Base-by-base conservation (phyloP, 208 protist genomes). In the Acanthamoeba divionensis region DNA sequence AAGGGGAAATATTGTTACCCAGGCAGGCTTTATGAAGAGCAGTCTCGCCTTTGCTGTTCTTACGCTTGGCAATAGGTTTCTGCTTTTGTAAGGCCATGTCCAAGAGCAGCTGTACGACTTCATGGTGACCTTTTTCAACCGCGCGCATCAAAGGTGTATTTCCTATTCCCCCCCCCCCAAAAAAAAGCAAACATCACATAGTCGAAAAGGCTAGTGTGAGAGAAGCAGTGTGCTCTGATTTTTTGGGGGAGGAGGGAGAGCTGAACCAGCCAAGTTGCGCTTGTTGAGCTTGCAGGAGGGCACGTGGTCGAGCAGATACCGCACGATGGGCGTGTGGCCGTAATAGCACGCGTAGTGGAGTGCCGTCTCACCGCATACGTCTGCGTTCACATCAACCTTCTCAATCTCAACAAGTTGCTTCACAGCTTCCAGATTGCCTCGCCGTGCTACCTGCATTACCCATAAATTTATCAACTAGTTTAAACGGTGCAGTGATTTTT, bases 311-410 rank as follows among this genome's bases (percentile, higher is more conserved):
- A 83, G 73, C 38, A 83, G 31, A 33, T 33, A 83, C 36, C 15
- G 10, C 18, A 83, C 73, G 48, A 83, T 41, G 18, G 73, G 73
- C 48, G 63, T 33, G 73, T 83, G 73, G 13, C 52, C 52, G 26
- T 83, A 83, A 54, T 65, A 83, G 48, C 48, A 26, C 21, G 73
- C 73, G 24, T 50, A 83, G 48, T 83, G 73, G 33, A 83, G 73
- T 13, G 73, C 73, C 6, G 73, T 83, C 18, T 63, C 44, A 1
- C 73, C 73, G 31, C 57, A 47, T 8, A 63, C 33, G 52, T 55
- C 48, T 33, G 57, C 48, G 31, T 83, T 41, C 31, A 63, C 31
- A 1, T 13, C n/a, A n/a, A 41, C 73, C 3, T 54, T 41, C 21
- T 83, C 36, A 29, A 65, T 24, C 73, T 83, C 48, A 33, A 83